These are phyloP conservation scores for Pythium utonaiense DNA, from an alignment of 352 stramenopile species.

Conservation along the genomic window DNA sequence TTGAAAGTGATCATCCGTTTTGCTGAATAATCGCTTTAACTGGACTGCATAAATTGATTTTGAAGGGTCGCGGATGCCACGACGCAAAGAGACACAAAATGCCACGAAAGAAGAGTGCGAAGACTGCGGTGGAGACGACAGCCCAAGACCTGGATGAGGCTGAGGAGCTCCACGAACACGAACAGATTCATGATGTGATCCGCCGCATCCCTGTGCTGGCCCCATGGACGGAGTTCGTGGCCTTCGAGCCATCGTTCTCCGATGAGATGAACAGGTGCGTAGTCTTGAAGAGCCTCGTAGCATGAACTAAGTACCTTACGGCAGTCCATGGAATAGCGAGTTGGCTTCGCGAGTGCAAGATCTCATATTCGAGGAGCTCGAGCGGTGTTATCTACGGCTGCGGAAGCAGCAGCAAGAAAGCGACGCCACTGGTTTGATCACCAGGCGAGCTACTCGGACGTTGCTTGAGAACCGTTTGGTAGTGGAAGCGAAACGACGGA, in stretches of 20 bases:
- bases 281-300: neutral
- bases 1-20: neutral
- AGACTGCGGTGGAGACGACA: neutral
- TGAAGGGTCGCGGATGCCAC: neutral
- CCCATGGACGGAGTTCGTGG: slow-evolving; percentile 43
- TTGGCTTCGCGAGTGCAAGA: slow-evolving; percentile 37
- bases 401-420: slow-evolving; percentile 40
- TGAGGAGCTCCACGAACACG: neutral
- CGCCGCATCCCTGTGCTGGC: slow-evolving; percentile 38
- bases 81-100: neutral
- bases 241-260: slow-evolving; percentile 40
- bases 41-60: neutral
- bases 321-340: slow-evolving; percentile 27
- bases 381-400: slow-evolving; percentile 34
- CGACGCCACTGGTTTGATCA: slow-evolving; percentile 42
- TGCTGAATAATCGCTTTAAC: neutral
- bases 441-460: slow-evolving; percentile 33
- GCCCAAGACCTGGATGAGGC: neutral
- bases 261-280: slow-evolving; percentile 45
- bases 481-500: slow-evolving; percentile 60
- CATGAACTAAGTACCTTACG: neutral
- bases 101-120: neutral
- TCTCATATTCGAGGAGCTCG: slow-evolving; percentile 39
- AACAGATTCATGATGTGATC: slow-evolving; percentile 15
- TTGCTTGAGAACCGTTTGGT: slow-evolving; percentile 53